Conservation (phyloP, 352 stramenopile species). For the Pythium chondricola region DNA sequence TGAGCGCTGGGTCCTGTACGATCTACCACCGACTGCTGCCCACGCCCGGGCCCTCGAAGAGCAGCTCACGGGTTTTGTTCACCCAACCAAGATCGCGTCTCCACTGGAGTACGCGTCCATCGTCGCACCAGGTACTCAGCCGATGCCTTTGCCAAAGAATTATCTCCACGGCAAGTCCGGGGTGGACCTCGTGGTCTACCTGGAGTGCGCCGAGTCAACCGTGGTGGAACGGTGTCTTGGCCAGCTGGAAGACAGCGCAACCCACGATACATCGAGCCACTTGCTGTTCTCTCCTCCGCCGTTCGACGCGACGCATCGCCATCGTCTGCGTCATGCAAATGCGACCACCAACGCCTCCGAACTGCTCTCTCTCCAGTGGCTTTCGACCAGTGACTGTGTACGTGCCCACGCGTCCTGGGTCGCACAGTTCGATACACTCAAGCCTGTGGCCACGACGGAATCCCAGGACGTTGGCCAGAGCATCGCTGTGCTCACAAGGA, state of each 20-base stretch:
- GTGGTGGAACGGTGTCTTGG: slow-evolving; percentile 58
- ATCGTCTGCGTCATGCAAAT: slow-evolving; percentile 52
- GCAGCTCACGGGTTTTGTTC: slow-evolving; percentile 46
- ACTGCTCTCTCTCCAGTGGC: slow-evolving; percentile 48
- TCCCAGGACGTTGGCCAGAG: slow-evolving; percentile 2
- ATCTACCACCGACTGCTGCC: slow-evolving; percentile 39
- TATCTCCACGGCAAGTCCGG: slow-evolving; percentile 66
- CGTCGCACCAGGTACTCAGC: slow-evolving; percentile 34
- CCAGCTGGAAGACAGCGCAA: slow-evolving; percentile 41
- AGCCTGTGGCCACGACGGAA: slow-evolving; percentile 21
- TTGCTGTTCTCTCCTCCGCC: slow-evolving; percentile 42
- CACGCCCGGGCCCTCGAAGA: slow-evolving; percentile 48
- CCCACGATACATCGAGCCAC: slow-evolving; percentile 29
- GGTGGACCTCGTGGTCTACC: slow-evolving; percentile 65
- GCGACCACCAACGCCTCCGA: slow-evolving; percentile 33
- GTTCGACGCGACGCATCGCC: slow-evolving; percentile 37
- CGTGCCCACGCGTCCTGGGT: slow-evolving; percentile 35
- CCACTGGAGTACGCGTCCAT: slow-evolving; percentile 50
- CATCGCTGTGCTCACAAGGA: slow-evolving; percentile 7
- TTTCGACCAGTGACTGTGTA: slow-evolving; percentile 21
- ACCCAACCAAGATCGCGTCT: slow-evolving; percentile 30
- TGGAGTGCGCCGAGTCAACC: slow-evolving; percentile 28
- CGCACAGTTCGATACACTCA: slow-evolving; percentile 42
- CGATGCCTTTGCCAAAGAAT: slow-evolving; percentile 26
- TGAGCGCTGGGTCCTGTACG: slow-evolving; percentile 55